Conservation (phyloP, 768 basidiomycete species). For the Pholiota molesta region DNA sequence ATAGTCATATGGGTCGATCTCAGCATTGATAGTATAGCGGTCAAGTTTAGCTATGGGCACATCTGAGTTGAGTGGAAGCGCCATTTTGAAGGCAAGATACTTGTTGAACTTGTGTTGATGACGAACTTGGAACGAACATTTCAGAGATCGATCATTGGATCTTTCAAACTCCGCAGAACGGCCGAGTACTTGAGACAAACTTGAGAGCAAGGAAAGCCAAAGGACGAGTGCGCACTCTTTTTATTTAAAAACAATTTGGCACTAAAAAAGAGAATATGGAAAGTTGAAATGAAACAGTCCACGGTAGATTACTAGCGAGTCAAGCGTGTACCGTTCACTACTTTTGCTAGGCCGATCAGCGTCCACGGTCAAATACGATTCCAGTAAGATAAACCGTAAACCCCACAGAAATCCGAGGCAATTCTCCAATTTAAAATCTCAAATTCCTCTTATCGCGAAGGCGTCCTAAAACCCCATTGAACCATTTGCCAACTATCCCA, state of each 20-base stretch:
- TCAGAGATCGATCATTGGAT: no score
- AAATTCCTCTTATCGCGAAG: conserved; percentile 1
- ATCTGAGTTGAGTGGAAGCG: no score
- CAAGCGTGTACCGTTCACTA: neutral
- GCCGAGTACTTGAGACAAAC: no score
- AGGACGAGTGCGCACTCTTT: no score
- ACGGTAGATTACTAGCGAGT: neutral
- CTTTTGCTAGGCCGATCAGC: neutral
- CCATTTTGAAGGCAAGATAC: no score
- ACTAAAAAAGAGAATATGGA: no score
- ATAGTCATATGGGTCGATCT: neutral
- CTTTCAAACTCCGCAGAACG: no score
- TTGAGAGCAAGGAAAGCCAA: no score
- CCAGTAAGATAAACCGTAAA: neutral
- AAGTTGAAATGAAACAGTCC: neutral
- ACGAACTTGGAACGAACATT: no score
- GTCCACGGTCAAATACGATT: conserved; percentile 4
- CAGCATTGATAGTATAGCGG: neutral
- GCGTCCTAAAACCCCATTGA: neutral
- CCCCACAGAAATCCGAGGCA: conserved; percentile 1
- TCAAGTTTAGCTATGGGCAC: neutral
- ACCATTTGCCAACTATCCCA: neutral
- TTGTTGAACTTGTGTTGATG: no score
- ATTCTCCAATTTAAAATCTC: neutral
- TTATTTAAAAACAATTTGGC: no score